These are phyloP conservation scores for Mediolabrus comicus DNA, from an alignment of 108 stramenopile genomes.

Conservation along the genomic window DNA sequence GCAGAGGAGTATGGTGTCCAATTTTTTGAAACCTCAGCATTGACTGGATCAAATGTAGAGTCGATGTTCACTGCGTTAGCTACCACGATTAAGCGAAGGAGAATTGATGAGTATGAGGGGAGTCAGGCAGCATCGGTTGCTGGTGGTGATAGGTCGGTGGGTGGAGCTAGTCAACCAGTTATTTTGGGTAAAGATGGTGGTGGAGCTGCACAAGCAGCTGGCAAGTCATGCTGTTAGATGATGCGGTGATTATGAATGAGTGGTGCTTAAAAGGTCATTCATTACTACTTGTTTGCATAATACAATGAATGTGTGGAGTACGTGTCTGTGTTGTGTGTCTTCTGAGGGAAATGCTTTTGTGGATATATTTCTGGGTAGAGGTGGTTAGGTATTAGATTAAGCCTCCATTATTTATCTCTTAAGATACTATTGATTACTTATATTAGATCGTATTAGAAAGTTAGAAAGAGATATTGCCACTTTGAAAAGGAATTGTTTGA, in stretches of 20 bases:
- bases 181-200: conserved; percentile 20
- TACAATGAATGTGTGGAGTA: conserved; percentile 1
- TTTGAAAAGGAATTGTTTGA: no score
- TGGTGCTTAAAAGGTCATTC: neutral
- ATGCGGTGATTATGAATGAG: neutral
- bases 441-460: no score
- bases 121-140: conserved; percentile 34
- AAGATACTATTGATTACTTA: no score
- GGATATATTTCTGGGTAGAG: no score
- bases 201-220: neutral
- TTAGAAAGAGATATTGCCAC: no score
- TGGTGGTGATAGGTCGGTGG: conserved; percentile 13
- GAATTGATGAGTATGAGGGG: conserved; percentile 80
- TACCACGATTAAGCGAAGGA: conserved; percentile 84
- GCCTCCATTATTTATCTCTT: no score
- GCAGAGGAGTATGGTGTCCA: conserved; percentile 93
- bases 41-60: conserved; percentile 93
- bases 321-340: neutral
- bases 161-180: conserved; percentile 8
- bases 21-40: conserved; percentile 96
- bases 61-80: conserved; percentile 89
- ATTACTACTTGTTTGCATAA: neutral
- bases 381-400: no score
- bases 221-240: neutral
- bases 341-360: neutral